Evolutionary conservation across 441 rosid species (phyloP), one percentile per base, ranked within the genome.

Genomic region (Corymbia calophylla): DNA sequence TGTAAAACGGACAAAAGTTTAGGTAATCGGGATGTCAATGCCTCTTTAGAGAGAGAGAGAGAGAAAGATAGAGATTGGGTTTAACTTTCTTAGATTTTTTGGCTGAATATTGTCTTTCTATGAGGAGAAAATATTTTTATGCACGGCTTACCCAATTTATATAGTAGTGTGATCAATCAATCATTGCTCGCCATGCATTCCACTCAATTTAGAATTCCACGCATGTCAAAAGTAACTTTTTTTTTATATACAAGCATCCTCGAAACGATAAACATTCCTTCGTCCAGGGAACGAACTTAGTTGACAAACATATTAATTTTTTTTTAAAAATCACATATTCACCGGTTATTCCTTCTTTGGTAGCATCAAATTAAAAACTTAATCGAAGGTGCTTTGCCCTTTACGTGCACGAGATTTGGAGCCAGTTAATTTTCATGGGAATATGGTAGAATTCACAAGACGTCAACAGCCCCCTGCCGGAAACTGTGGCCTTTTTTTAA

Each of bases 11-110:
- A 4, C 15, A 60, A 60, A 58, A 58, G n/a, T 35, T 35, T 4
- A 35, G 39, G 4, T 35, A 35, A 35, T 35, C 39, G 48, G 8
- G 81, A 9, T 9, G 15, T 35, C 27, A 70, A 35, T 70, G 19
- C 12, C 7, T 35, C 81, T 35, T 19, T 0, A 3, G 8, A 19
- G 0, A 19, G 27, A 3, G 8, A 19, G 0, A 19, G 27, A 70
- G 35, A 35, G 39, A 35, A 35, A 64, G 70, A 64, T 18, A 17
- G 77, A 16, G 3, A 31, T 8, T 6, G 12, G 12, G 18, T 68
- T 31, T 31, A 32, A 66, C 39, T 68, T 68, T 68, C 80, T 32
- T 68, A 19, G 48, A 35, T 35, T 18, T 70, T 70, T 70, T 3
- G 21, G 39, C 39, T 21, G 15, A 70, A 32, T 68, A 25, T 68